Conservation (phyloP, 345 rosid genomes). For the Salix purpurea region DNA sequence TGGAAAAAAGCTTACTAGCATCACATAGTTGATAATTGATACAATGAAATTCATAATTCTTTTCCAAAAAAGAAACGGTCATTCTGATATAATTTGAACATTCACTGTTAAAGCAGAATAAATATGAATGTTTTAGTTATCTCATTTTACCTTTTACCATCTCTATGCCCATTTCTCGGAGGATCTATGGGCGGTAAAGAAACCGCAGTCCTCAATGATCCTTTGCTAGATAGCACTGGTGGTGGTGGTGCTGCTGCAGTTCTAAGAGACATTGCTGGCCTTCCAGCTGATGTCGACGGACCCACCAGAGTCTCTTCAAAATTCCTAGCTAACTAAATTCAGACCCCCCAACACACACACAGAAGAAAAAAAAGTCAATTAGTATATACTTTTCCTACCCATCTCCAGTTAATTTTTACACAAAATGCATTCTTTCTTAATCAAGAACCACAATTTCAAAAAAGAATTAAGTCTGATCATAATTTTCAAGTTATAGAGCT, state of each 20-base stretch:
- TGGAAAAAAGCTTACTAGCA: background rate
- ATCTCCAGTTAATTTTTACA: background rate
- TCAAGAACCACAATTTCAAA: background rate
- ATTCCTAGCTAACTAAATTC: constrained; percentile 49
- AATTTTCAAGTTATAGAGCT: background rate
- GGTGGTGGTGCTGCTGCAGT: constrained; percentile 41
- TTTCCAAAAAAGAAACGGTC: background rate
- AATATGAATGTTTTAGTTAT: background rate
- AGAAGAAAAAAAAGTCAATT: constrained; percentile 9
- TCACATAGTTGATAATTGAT: background rate
- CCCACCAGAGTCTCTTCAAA: constrained; percentile 33
- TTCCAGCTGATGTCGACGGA: constrained; percentile 58
- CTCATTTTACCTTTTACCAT: constrained; percentile 48
- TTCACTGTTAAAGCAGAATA: background rate
- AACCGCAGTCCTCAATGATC: constrained; percentile 53
- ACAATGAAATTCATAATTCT: background rate
- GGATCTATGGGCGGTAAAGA: constrained; percentile 61
- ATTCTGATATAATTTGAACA: background rate
- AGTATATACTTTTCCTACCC: background rate
- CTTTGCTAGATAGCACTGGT: constrained; percentile 54
- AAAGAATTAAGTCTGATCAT: background rate
- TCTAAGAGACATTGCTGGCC: constrained; percentile 47
- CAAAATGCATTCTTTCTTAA: background rate
- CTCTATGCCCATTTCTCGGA: constrained; percentile 50
- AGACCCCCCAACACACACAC: background rate